phyloP scores from a whole-genome alignment of 371 early-diverging fungal species.

The Funneliformis caledonium region DNA sequence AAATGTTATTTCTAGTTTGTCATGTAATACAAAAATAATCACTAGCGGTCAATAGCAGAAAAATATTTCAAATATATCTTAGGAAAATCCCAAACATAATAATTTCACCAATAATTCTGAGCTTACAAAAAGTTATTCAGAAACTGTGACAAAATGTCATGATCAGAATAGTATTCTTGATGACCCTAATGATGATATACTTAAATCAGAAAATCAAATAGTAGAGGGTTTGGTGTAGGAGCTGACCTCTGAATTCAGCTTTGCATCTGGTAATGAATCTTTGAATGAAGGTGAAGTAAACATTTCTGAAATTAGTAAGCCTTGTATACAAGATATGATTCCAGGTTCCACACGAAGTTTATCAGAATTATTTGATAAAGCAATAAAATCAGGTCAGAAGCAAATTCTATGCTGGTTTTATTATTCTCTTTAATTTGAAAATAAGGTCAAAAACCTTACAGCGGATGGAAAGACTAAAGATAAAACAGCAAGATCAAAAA shows the following conservation, averaged over 20 bases:
- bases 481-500: constrained; percentile 20
- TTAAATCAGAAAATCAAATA: constrained; percentile 40
- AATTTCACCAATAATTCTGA: too few relatives aligned
- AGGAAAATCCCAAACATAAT: too few relatives aligned
- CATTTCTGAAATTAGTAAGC: background rate
- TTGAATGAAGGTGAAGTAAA: too few relatives aligned
- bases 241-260: constrained; percentile 2
- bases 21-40: too few relatives aligned
- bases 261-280: too few relatives aligned
- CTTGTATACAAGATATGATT: constrained; percentile 30
- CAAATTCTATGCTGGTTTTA: constrained; percentile 31
- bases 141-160: constrained; percentile 38
- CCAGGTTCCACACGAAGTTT: constrained; percentile 30
- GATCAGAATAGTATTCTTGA: constrained; percentile 25
- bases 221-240: constrained; percentile 35
- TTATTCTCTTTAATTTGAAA: too few relatives aligned
- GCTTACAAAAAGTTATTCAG: background rate
- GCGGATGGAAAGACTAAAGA: constrained; percentile 22
- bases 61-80: too few relatives aligned
- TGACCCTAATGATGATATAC: constrained; percentile 18
- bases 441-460: constrained; percentile 29
- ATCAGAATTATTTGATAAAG: constrained; percentile 38
- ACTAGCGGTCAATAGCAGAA: too few relatives aligned
- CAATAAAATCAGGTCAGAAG: constrained; percentile 34
- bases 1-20: too few relatives aligned